Base-by-base conservation (phyloP, 306 rosid genomes). In the Cicer bijugum region DNA sequence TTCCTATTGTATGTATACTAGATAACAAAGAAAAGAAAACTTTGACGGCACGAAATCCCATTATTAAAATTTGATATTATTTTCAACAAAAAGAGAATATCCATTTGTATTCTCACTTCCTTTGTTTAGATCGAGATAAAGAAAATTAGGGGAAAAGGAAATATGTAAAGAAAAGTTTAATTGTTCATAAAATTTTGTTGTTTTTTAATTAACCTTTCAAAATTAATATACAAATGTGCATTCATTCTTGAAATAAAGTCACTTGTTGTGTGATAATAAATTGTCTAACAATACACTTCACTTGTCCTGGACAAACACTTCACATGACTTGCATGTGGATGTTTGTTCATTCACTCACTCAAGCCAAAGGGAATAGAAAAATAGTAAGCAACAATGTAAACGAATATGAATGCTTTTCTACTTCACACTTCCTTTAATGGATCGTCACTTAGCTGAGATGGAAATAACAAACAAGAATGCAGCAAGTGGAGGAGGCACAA, bases 391-490 rank as follows among this genome's bases (percentile, higher is more conserved):
- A 46, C 48, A 23, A 38, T 74, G 17, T 57, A 40, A 64, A 72
- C 37, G 58, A 80, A 74, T 74, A 74, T 67, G 71, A 83, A 85
- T 72, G 80, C 76, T 84, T 84, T 80, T 81, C 69, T 71, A 78
- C 66, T 79, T 75, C 89, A 80, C 82, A 77, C 88, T 81, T 78
- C 16, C 72, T 52, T 81, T 75, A 55, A 72, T 58, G 73, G 76
- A 77, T 75, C 85, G 75, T 75, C 85, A 78, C 82, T 56, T 74
- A 82, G 79, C 82, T 83, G 76, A 77, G 75, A 82, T 71, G 58
- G 76, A 78, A 77, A 78, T 75, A 74, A 75, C 58, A 75, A 81
- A 71, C 86, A 86, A 84, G 82, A 81, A 84, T 82, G 83, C 20
- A 81, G 84, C 83, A 76, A 66, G 74, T 67, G 81, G 84, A 82